Evolutionary conservation across 495 filamentous ascomycete species (phyloP).

Genomic region (Terfezia boudieri): DNA sequence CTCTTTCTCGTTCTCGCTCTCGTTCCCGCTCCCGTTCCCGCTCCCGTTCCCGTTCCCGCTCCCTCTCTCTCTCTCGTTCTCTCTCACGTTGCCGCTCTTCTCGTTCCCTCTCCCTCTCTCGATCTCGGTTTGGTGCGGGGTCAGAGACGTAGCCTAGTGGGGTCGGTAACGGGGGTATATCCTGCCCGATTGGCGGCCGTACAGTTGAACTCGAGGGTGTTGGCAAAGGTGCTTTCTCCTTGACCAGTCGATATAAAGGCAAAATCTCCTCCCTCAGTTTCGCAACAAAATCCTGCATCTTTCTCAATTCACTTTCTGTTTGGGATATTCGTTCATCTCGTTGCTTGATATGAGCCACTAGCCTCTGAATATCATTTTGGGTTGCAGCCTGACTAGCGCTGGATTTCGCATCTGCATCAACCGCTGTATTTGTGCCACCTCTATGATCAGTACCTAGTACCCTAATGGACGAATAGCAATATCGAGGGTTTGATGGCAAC

Average conservation of each 20-base stretch:
- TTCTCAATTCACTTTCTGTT: slow-evolving; percentile 57
- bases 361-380: slow-evolving; percentile 68
- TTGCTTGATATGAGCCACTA: slow-evolving; percentile 64
- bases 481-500: neutral
- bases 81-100: slow-evolving; percentile 1
- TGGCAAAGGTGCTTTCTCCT: slow-evolving; percentile 80
- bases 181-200: neutral
- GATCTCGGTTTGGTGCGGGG: slow-evolving; percentile 5
- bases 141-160: slow-evolving; percentile 11
- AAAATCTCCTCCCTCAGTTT: slow-evolving; percentile 74
- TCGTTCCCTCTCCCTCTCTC: slow-evolving; percentile 6
- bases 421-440: slow-evolving; percentile 31
- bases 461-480: neutral
- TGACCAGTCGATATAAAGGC: slow-evolving; percentile 68
- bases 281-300: slow-evolving; percentile 64
- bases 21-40: slow-evolving; percentile 7
- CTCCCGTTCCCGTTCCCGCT: neutral
- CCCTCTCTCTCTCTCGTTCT: neutral
- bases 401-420: slow-evolving; percentile 66
- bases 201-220: slow-evolving; percentile 14
- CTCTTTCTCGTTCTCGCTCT: slow-evolving; percentile 3
- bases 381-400: slow-evolving; percentile 40
- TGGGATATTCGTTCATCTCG: slow-evolving; percentile 69
- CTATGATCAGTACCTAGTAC: neutral
- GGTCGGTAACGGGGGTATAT: slow-evolving; percentile 3